A percentile compares a stretch with the other conserved stretches of the same genome.
Evolutionary conservation across 768 basidiomycete species (phyloP).

Genomic region (Leucocoprinus sp.): DNA sequence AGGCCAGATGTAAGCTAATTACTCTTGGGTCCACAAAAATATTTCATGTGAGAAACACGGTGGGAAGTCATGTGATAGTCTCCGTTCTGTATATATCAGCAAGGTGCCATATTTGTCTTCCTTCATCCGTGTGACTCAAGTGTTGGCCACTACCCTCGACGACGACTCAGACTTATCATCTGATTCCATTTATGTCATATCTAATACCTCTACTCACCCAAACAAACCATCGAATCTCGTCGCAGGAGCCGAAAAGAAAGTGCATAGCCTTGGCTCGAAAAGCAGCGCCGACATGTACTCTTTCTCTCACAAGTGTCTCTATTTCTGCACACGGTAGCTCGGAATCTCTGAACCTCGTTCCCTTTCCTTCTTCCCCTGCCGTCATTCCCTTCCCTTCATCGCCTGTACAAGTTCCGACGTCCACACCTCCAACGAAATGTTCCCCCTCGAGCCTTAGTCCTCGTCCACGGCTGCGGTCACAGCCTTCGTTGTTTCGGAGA

Average conservation of each 20-base stretch:
- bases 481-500: conserved; percentile 3
- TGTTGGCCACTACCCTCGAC: background rate
- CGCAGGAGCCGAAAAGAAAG: background rate
- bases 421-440: background rate
- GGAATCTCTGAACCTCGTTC: background rate
- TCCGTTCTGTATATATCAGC: background rate
- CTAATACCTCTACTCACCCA: background rate
- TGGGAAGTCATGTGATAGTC: background rate
- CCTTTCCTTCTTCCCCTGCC: conserved; percentile 6
- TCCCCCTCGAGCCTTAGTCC: background rate
- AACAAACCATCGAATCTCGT: background rate
- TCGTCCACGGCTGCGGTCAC: conserved; percentile 1
- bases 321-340: background rate
- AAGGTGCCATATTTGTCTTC: conserved; percentile 1
- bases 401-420: background rate
- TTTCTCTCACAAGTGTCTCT: conserved; percentile 8
- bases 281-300: conserved; percentile 7
- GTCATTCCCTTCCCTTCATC: conserved; percentile 1
- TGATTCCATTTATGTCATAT: background rate
- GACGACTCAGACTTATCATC: background rate
- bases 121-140: background rate
- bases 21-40: too few species aligned
- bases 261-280: background rate
- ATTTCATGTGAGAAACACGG: too few species aligned
- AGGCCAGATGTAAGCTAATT: too few species aligned